phyloP scores from a whole-genome alignment of 345 rosid genomes.

The Xanthoceras sorbifolium region DNA sequence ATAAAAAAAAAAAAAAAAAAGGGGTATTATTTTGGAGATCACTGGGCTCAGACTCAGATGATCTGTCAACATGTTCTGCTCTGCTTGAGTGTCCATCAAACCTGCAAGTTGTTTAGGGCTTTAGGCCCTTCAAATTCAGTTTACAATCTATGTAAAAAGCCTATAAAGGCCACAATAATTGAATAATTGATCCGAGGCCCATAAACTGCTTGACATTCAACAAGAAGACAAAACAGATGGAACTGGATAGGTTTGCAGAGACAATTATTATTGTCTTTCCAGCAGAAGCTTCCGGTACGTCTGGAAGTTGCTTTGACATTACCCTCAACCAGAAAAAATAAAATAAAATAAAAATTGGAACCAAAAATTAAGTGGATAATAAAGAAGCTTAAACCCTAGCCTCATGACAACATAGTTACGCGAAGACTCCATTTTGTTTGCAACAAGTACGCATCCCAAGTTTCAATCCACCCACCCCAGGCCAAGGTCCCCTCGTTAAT shows the following conservation, averaged over 20 bases:
- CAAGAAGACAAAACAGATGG: slow-evolving; percentile 8
- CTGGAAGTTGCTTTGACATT: too few relatives aligned
- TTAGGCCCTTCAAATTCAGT: not conserved
- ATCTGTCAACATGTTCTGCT: too few relatives aligned
- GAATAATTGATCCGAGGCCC: not conserved
- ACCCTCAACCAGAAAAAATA: too few relatives aligned
- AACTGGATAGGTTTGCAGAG: not conserved
- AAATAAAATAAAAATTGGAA: not conserved
- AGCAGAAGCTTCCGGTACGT: slow-evolving; percentile 7
- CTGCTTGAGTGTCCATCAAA: not conserved
- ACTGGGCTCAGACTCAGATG: too few relatives aligned
- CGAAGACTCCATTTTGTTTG: slow-evolving; percentile 37
- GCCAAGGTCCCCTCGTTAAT: too few relatives aligned
- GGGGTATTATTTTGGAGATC: too few relatives aligned
- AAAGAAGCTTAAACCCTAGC: slow-evolving; percentile 12
- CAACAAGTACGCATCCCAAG: not conserved
- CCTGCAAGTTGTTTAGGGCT: not conserved
- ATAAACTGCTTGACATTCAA: too few relatives aligned
- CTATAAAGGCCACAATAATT: not conserved
- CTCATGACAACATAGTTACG: slow-evolving; percentile 15
- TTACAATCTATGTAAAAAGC: not conserved
- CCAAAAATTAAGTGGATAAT: slow-evolving; percentile 3
- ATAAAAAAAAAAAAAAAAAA: too few relatives aligned
- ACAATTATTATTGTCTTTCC: not conserved
- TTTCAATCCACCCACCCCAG: too few relatives aligned